Conservation (phyloP, 75 land plant species). For the Pseudotsuga menziesii region DNA sequence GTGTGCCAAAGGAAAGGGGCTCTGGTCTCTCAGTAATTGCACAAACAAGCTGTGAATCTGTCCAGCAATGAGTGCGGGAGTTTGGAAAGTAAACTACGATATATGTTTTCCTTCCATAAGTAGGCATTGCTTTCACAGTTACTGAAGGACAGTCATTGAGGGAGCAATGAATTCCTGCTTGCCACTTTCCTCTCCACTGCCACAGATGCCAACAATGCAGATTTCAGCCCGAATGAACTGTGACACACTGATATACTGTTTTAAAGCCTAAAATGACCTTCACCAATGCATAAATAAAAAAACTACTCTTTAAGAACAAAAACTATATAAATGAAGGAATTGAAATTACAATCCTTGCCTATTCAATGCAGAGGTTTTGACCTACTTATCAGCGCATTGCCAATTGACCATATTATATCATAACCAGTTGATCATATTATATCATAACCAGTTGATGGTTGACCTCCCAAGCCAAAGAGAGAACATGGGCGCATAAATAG, state of each 20-base stretch:
- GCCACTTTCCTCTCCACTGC: slow-evolving; percentile 98
- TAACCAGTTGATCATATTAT: too few species aligned
- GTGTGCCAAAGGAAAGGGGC: slow-evolving; percentile 72
- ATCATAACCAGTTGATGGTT: too few species aligned
- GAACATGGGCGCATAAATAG: too few species aligned
- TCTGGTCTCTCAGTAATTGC: slow-evolving; percentile 64
- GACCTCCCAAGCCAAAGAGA: too few species aligned
- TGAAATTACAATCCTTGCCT: too few species aligned
- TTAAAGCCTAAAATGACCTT: too few species aligned
- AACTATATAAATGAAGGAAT: too few species aligned
- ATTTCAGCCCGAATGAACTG: slow-evolving; percentile 4
- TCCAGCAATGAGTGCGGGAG: slow-evolving; percentile 73
- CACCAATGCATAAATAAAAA: too few species aligned
- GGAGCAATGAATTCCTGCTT: slow-evolving; percentile 80
- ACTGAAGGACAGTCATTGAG: slow-evolving; percentile 72
- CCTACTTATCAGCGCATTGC: too few species aligned
- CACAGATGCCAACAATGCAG: background rate
- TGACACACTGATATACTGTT: background rate
- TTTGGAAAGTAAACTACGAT: slow-evolving; percentile 69
- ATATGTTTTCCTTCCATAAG: slow-evolving; percentile 75
- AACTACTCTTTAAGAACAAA: too few species aligned
- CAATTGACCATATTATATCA: too few species aligned
- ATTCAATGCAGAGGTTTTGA: too few species aligned
- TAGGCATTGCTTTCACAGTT: slow-evolving; percentile 79
- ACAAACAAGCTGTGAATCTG: slow-evolving; percentile 57